Evolutionary conservation across 352 stramenopile genomes (phyloP).

Genomic region (Globisporangium paroecandrum): DNA sequence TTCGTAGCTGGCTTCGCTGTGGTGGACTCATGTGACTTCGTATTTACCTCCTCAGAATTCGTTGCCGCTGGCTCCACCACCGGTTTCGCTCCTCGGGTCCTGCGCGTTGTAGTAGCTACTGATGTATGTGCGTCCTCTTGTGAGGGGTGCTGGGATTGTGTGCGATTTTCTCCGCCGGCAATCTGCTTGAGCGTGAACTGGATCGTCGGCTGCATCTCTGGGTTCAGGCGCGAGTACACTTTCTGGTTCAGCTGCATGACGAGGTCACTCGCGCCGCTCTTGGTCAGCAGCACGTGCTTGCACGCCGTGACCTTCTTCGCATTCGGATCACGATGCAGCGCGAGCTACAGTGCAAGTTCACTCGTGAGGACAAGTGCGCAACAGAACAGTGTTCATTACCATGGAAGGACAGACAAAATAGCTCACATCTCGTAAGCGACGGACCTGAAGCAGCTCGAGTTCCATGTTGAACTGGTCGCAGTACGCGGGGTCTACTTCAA

Average conservation of each 20-base stretch:
- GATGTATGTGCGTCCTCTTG: no score
- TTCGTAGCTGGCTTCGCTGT: not conserved
- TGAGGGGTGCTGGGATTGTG: not conserved
- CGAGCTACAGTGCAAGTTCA: not conserved
- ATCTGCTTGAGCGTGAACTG: not conserved
- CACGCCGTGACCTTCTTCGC: not conserved
- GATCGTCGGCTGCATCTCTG: not conserved
- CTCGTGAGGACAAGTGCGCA: no score
- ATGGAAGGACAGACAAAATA: not conserved
- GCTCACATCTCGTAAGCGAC: not conserved
- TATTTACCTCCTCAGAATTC: no score
- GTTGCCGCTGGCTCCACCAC: no score
- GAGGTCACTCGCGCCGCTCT: not conserved
- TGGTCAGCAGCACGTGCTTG: conserved; percentile 3
- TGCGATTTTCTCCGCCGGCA: not conserved
- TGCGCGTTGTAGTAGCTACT: no score
- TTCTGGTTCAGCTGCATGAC: conserved; percentile 6
- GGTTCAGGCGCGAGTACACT: not conserved
- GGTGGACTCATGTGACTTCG: no score
- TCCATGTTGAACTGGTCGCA: conserved; percentile 2
- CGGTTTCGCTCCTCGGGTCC: no score
- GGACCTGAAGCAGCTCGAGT: not conserved
- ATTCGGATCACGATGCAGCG: not conserved
- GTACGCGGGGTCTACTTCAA: not conserved
- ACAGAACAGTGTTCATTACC: not conserved